Base-by-base conservation (phyloP, 768 basidiomycete species). In the Hygrocybe punicea region DNA sequence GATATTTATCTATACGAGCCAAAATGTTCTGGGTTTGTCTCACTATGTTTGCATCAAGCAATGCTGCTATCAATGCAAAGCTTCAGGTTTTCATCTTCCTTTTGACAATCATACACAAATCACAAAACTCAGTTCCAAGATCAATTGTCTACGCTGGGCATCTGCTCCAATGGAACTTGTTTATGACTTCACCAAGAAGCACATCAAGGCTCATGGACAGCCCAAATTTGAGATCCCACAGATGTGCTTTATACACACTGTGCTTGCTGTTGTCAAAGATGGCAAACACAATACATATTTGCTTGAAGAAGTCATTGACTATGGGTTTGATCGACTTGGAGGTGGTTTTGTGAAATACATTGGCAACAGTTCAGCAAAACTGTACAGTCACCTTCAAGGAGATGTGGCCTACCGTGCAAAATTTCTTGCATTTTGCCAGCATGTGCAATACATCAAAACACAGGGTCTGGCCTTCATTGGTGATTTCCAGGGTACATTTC, bases 271-370 rank as follows among this genome's bases (percentile, higher is more conserved):
- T 25, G 53, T 37, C 4, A 36, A 51, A 1, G 23, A 42, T 23
- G 50, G 37, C 4, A 39, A 57, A 16, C 48, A 56, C 11, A 21
- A 14, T 5, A 60, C 57, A 34, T 67, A 60, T 47, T 33, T 67
- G 6, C 16, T 67, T 6, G 62, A 67, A 39, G 63, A 65, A 44
- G 51, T 62, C 3, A 63, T 67, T 23, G 50, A 57, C 16, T 42
- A 24, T 1, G 50, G 29, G 6, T 4, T 2, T 7, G 45, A 57
- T 11, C n/a, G n/a, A n/a, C n/a, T n/a, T n/a, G n/a, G n/a, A n/a
- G 63, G 62, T 0, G n/a, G 34, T 2, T 70, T 69, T 53, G 24
- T 40, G 2, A 70, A 70, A 55, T 70, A 63, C 24, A 42, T 70
- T 21, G 60, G 65, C 55, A 70, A 69, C 51, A 60, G 59, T 6